Evolutionary conservation across 2,329 filamentous ascomycete genomes (phyloP).

Genomic region (Zalaria obscura): DNA sequence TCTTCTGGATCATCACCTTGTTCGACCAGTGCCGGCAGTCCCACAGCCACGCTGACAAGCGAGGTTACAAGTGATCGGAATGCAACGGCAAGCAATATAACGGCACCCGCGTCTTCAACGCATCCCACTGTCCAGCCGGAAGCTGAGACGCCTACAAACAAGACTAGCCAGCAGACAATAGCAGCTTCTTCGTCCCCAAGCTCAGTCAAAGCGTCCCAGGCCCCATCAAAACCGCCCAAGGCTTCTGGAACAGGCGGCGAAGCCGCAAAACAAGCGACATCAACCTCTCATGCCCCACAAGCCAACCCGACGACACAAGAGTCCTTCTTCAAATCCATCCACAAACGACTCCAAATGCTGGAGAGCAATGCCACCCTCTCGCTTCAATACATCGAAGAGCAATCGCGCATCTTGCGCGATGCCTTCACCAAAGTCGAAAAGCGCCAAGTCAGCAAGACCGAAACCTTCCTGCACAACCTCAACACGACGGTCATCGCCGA

Average conservation of each 20-base stretch:
- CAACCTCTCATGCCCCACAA: constrained; percentile 1
- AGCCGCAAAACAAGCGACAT: constrained; percentile 1
- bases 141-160: too few relatives aligned
- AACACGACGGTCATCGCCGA: constrained; percentile 79
- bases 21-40: too few relatives aligned
- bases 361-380: constrained; percentile 89
- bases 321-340: constrained; percentile 93
- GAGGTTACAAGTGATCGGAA: too few relatives aligned
- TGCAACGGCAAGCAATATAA: too few relatives aligned
- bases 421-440: constrained; percentile 79
- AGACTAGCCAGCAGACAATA: too few relatives aligned
- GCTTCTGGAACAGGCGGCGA: background rate
- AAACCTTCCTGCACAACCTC: constrained; percentile 66
- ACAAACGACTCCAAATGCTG: constrained; percentile 79
- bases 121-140: too few relatives aligned
- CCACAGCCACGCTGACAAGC: too few relatives aligned
- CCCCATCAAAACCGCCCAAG: background rate
- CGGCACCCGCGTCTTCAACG: too few relatives aligned
- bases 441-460: constrained; percentile 71
- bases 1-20: too few relatives aligned
- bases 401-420: constrained; percentile 79
- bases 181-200: background rate
- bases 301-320: constrained; percentile 53
- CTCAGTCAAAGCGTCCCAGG: background rate
- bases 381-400: constrained; percentile 90